phyloP scores from a whole-genome alignment of 768 basidiomycete genomes.

The Collybia sp. region DNA sequence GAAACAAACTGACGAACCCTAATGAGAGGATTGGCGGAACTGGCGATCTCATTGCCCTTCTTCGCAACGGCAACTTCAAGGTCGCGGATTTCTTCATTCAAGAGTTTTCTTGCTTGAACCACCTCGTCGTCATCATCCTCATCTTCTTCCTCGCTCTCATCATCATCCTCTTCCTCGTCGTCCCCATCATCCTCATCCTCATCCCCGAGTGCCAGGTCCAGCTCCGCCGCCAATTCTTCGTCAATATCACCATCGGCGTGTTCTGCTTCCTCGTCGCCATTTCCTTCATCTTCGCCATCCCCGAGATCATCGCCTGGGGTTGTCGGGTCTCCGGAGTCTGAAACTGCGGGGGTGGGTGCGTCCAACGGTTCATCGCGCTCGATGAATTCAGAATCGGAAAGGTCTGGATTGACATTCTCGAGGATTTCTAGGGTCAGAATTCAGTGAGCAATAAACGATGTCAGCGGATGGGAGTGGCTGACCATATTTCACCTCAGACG shows the following conservation, averaged over 20 bases:
- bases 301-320: conserved; percentile 55
- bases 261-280: conserved; percentile 55
- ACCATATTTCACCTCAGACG: conserved; percentile 78
- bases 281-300: conserved; percentile 53
- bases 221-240: conserved; percentile 83
- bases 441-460: background rate
- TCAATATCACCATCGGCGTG: conserved; percentile 80
- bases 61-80: conserved; percentile 83
- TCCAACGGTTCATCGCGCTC: conserved; percentile 65
- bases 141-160: conserved; percentile 62
- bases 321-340: conserved; percentile 59
- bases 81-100: conserved; percentile 88
- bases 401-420: conserved; percentile 87
- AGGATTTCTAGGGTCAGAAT: conserved; percentile 55
- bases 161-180: conserved; percentile 58
- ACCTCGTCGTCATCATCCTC: conserved; percentile 81
- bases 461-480: conserved; percentile 9
- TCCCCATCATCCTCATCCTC: conserved; percentile 56
- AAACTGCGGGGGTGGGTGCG: conserved; percentile 68
- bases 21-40: conserved; percentile 83
- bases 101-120: conserved; percentile 68
- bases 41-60: conserved; percentile 79
- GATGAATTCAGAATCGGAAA: conserved; percentile 85
- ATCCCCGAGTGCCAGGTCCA: conserved; percentile 78
- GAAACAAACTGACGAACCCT: conserved; percentile 49